Conservation (phyloP, 2,329 filamentous ascomycete species). For the Paraconiothyrium brasiliense region DNA sequence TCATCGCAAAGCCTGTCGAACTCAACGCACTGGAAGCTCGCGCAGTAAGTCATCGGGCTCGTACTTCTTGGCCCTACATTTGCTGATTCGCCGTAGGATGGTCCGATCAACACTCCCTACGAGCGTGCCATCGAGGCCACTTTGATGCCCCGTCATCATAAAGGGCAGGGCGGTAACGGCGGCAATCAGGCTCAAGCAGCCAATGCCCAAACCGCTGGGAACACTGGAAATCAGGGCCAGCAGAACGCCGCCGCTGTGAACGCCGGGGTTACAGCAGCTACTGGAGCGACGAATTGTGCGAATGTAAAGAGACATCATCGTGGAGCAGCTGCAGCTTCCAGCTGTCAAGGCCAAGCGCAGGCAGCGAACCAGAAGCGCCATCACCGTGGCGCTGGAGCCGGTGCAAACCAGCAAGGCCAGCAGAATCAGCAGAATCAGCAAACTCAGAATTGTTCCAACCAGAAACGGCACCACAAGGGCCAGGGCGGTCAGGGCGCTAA, state of each 20-base stretch:
- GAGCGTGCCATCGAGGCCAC: slow-evolving; percentile 3
- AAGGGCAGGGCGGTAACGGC: slow-evolving; percentile 6
- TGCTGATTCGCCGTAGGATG: not conserved
- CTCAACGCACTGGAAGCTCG: slow-evolving; percentile 9
- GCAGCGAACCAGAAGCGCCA: slow-evolving; percentile 14
- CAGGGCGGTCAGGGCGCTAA: not conserved
- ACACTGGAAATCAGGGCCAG: not conserved
- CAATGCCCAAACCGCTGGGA: not conserved
- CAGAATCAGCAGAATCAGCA: not conserved
- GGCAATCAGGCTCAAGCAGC: slow-evolving; percentile 5
- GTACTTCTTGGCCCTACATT: too few species aligned
- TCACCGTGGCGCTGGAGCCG: slow-evolving; percentile 6
- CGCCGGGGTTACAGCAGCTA: not conserved
- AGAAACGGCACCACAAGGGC: slow-evolving; percentile 10
- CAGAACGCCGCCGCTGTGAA: not conserved
- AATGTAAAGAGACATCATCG: not conserved
- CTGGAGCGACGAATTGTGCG: slow-evolving; percentile 2
- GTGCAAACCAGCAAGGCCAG: not conserved
- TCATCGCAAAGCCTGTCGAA: slow-evolving; percentile 7
- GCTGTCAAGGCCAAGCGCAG: not conserved
- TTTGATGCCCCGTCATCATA: slow-evolving; percentile 10
- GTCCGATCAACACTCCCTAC: not conserved
- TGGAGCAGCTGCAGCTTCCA: not conserved
- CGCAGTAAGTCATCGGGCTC: not conserved
- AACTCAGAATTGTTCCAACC: not conserved